A percentile compares a stretch with the other conserved stretches of the same genome.
Evolutionary conservation across 805 yeast genomes (phyloP).

Genomic region (Candida mattraensis): DNA sequence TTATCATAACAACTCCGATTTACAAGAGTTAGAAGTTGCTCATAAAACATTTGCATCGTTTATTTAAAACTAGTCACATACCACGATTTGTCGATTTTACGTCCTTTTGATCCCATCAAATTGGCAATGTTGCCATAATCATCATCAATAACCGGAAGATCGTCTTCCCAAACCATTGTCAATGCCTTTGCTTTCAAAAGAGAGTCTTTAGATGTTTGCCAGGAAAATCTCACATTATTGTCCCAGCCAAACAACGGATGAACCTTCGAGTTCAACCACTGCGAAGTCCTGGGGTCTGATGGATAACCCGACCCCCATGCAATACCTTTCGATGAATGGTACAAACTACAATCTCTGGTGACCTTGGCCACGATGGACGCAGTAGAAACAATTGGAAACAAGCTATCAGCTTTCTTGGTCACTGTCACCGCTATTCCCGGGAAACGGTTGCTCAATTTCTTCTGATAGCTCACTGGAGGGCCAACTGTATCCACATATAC

Average conservation of each 20-base stretch:
- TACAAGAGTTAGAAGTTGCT: constrained; percentile 10
- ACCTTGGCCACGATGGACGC: constrained; percentile 97
- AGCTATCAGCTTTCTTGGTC: constrained; percentile 91
- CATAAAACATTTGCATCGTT: constrained; percentile 1
- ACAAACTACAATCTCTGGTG: constrained; percentile 64
- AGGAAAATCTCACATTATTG: constrained; percentile 71
- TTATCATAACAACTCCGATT: constrained; percentile 7
- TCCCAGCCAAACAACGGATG: constrained; percentile 88
- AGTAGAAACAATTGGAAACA: constrained; percentile 88
- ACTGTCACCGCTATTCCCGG: constrained; percentile 76
- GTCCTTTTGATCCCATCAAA: constrained; percentile 11
- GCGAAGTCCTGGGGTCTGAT: constrained; percentile 81
- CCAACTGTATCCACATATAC: constrained; percentile 96
- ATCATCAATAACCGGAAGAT: constrained; percentile 35
- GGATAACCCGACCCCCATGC: constrained; percentile 92
- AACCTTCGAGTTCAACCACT: constrained; percentile 64
- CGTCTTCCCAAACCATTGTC: constrained; percentile 63
- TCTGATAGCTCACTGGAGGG: constrained; percentile 83
- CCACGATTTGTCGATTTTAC: constrained; percentile 19
- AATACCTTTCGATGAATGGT: constrained; percentile 19
- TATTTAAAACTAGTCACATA: constrained; percentile 13
- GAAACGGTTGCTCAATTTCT: constrained; percentile 65
- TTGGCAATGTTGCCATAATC: constrained; percentile 25
- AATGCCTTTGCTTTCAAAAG: constrained; percentile 53
- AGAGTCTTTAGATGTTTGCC: constrained; percentile 89